phyloP scores from a whole-genome alignment of 108 stramenopile species.

The Nannochloropsis gaditana region DNA sequence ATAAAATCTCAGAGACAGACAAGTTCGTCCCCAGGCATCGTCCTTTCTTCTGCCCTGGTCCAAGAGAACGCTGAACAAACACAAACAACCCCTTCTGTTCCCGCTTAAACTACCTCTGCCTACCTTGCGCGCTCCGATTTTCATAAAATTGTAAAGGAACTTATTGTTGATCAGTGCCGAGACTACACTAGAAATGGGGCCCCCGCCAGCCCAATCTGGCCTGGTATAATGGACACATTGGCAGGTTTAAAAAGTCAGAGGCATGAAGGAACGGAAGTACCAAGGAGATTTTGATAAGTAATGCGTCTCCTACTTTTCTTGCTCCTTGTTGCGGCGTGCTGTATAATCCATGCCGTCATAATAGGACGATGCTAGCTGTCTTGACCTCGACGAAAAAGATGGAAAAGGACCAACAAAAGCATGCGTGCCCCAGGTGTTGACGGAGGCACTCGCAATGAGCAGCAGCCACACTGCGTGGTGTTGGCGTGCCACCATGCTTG shows the following conservation, averaged over 20 bases:
- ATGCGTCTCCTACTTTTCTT: not conserved
- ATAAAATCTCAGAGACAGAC: not conserved
- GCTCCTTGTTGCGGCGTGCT: not conserved
- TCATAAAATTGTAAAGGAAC: not conserved
- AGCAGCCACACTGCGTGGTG: too few relatives aligned
- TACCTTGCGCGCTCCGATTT: slow-evolving; percentile 18
- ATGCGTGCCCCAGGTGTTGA: too few relatives aligned
- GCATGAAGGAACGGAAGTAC: not conserved
- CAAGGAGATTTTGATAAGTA: not conserved
- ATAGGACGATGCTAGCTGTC: not conserved
- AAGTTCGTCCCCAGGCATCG: too few relatives aligned
- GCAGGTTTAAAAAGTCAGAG: not conserved
- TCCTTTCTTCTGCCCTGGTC: too few relatives aligned
- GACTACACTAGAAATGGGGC: not conserved
- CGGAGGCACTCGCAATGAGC: too few relatives aligned
- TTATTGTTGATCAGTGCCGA: slow-evolving; percentile 17
- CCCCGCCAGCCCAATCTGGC: slow-evolving; percentile 15
- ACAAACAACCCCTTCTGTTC: too few relatives aligned
- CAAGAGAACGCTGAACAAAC: too few relatives aligned
- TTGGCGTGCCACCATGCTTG: too few relatives aligned
- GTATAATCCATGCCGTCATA: slow-evolving; percentile 14
- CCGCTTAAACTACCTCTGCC: too few relatives aligned
- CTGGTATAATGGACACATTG: not conserved
- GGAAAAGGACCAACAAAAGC: not conserved
- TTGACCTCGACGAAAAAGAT: not conserved